Evolutionary conservation across 2,329 filamentous ascomycete species (phyloP).

Genomic region (Aspergillus carbonarius): DNA sequence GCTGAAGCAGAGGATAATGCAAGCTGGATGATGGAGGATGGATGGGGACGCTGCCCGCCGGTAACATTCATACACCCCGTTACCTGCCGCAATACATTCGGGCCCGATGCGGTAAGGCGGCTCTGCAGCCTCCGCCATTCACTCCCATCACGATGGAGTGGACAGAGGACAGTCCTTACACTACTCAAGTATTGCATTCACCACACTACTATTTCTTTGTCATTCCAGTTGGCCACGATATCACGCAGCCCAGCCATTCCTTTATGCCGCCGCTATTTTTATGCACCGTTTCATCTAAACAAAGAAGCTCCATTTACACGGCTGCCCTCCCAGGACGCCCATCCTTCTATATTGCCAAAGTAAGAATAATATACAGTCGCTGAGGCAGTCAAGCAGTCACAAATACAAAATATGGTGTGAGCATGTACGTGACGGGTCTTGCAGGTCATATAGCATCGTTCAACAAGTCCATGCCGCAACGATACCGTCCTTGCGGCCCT

Average conservation of each 20-base stretch:
- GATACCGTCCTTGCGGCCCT: conserved; percentile 82
- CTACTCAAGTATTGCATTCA: not conserved
- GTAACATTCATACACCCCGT: not conserved
- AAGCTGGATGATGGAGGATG: not conserved
- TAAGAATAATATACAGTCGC: conserved; percentile 19
- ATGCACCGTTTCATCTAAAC: not conserved
- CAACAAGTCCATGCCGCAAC: conserved; percentile 88
- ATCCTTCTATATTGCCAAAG: conserved; percentile 1
- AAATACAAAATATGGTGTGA: conserved; percentile 7
- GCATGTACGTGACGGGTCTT: conserved; percentile 10
- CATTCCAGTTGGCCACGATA: not conserved
- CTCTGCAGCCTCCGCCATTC: not conserved
- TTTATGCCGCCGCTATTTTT: not conserved
- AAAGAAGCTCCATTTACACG: not conserved
- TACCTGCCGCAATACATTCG: not conserved
- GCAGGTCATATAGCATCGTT: not conserved
- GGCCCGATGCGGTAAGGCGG: conserved; percentile 11
- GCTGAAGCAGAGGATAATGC: not conserved
- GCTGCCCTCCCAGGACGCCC: not conserved
- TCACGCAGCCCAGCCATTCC: not conserved
- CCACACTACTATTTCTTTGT: not conserved
- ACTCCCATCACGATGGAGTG: not conserved
- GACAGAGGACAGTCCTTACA: not conserved
- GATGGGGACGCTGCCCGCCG: not conserved
- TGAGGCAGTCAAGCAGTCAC: conserved; percentile 11